These are phyloP conservation scores for Neonectria coccinea DNA, from an alignment of 2,329 filamentous ascomycete species.

Conservation along the genomic window DNA sequence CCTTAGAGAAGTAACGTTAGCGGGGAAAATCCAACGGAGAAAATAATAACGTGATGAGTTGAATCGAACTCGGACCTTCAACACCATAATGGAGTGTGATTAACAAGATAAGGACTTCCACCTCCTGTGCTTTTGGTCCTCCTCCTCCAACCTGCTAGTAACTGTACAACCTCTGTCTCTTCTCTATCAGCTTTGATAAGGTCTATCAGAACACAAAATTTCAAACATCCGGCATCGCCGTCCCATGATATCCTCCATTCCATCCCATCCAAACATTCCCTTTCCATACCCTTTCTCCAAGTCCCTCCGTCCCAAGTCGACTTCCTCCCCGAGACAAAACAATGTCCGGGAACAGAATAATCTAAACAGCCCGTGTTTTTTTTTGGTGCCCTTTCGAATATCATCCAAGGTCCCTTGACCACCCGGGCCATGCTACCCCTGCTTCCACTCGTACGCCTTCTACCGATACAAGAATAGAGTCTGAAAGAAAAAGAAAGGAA, in stretches of 20 bases:
- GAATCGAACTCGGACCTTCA: neutral
- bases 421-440: slow-evolving; percentile 28
- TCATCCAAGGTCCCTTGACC: slow-evolving; percentile 25
- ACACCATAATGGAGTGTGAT: slow-evolving; percentile 22
- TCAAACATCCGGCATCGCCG: slow-evolving; percentile 17
- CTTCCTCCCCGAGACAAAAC: neutral
- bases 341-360: slow-evolving; percentile 17
- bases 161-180: slow-evolving; percentile 39
- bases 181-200: slow-evolving; percentile 31
- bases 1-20: neutral
- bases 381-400: slow-evolving; percentile 31
- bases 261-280: slow-evolving; percentile 12
- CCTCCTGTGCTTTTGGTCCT: slow-evolving; percentile 23
- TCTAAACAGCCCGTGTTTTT: slow-evolving; percentile 22
- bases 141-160: slow-evolving; percentile 29
- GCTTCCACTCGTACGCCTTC: slow-evolving; percentile 36
- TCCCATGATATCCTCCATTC: slow-evolving; percentile 11
- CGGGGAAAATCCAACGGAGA: neutral
- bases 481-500: neutral
- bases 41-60: neutral
- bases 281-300: neutral
- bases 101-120: slow-evolving; percentile 22
- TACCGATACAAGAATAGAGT: slow-evolving; percentile 28
- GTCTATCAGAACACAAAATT: slow-evolving; percentile 32
- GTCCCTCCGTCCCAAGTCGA: slow-evolving; percentile 1